Conservation (phyloP, 768 basidiomycete genomes). For the Pisolithus marmoratus region DNA sequence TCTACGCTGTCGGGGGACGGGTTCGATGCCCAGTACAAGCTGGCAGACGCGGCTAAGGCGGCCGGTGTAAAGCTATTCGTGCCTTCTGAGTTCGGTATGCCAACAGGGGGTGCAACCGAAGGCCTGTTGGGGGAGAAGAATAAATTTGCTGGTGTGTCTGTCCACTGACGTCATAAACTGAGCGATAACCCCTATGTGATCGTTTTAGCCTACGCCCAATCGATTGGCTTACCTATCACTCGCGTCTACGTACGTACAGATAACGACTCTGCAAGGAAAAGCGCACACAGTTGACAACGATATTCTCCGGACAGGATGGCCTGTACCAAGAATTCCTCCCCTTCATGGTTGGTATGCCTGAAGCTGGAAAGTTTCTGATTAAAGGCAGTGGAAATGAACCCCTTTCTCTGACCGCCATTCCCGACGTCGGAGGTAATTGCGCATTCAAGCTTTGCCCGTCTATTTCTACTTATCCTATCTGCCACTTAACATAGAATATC, state of each 20-base stretch:
- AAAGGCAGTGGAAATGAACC: conserved; percentile 20
- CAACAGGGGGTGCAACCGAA: conserved; percentile 15
- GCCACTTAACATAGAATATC: conserved; percentile 17
- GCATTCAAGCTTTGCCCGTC: not conserved
- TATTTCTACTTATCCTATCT: not conserved
- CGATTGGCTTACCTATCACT: conserved; percentile 15
- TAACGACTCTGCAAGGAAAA: not conserved
- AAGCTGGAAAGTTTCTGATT: conserved; percentile 14
- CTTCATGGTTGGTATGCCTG: conserved; percentile 4
- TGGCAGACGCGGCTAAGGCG: conserved; percentile 21
- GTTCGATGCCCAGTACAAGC: conserved; percentile 4
- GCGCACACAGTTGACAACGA: not conserved
- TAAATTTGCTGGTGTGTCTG: conserved; percentile 6
- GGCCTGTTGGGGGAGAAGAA: conserved; percentile 10
- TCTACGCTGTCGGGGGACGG: conserved; percentile 15
- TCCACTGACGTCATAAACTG: not conserved
- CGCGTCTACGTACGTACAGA: conserved; percentile 17
- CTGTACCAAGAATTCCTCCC: conserved; percentile 8
- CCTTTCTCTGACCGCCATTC: conserved; percentile 15
- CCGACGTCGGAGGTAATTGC: conserved; percentile 19
- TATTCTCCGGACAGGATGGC: conserved; percentile 4
- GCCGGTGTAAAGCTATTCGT: conserved; percentile 26
- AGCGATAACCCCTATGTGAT: conserved; percentile 8
- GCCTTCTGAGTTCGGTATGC: conserved; percentile 23
- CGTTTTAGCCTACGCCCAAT: not conserved